A percentile compares a stretch with the other conserved stretches of the same genome.
These are phyloP conservation scores for Picochlorum sp. DNA, from an alignment of 139 green algal genomes.

Conservation along the genomic window DNA sequence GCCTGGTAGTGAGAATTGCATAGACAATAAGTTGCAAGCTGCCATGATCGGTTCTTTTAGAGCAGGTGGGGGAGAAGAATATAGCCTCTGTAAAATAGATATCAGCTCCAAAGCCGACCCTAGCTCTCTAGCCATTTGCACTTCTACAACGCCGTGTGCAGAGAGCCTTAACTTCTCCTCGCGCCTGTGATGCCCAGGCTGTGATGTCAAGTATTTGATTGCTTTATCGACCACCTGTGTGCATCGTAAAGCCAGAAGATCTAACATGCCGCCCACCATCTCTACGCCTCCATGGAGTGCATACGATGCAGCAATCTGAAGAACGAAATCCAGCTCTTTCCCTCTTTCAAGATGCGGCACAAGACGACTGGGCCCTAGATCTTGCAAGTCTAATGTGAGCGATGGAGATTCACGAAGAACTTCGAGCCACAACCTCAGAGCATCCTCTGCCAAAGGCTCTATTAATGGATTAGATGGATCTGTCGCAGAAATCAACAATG, in stretches of 20 bases:
- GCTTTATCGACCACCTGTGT: neutral
- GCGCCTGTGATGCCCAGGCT: no score
- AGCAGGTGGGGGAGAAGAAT: neutral
- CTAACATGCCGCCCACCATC: neutral
- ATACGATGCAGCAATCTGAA: slow-evolving; percentile 48
- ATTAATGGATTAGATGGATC: slow-evolving; percentile 22
- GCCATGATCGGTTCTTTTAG: slow-evolving; percentile 11
- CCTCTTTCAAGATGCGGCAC: slow-evolving; percentile 33
- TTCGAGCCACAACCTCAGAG: slow-evolving; percentile 18
- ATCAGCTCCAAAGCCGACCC: slow-evolving; percentile 1
- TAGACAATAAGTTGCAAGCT: slow-evolving; percentile 5
- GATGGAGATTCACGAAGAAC: slow-evolving; percentile 7
- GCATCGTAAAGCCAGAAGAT: slow-evolving; percentile 5
- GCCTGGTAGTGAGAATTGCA: neutral
- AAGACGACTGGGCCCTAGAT: slow-evolving; percentile 37
- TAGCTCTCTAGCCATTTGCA: slow-evolving; percentile 4
- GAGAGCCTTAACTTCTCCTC: no score
- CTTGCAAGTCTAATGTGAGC: slow-evolving; percentile 28
- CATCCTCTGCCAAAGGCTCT: slow-evolving; percentile 55
- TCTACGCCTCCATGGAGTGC: slow-evolving; percentile 33
- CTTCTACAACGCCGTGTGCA: no score
- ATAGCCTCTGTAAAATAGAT: neutral
- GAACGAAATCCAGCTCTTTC: slow-evolving; percentile 35
- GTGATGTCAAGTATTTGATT: neutral
- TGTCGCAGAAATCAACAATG: slow-evolving; percentile 48